A percentile compares a stretch with the other conserved stretches of the same genome.
These are phyloP conservation scores for Moricandia arvensis DNA, from an alignment of 345 rosid genomes.

Conservation along the genomic window DNA sequence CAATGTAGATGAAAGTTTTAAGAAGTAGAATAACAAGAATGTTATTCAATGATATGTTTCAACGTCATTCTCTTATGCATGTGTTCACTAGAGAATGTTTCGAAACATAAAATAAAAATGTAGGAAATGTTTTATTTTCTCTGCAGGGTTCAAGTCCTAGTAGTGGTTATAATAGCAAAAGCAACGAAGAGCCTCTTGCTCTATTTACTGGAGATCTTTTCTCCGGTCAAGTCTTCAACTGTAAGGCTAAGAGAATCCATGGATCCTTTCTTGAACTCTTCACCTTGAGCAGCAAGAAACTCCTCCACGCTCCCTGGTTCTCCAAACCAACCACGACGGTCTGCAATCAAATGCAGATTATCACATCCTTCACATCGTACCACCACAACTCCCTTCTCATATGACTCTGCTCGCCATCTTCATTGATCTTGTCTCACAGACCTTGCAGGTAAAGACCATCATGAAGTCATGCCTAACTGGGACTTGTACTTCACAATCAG, in stretches of 20 bases:
- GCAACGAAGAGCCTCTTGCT: not conserved
- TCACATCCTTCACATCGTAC: slow-evolving; percentile 82
- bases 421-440: slow-evolving; percentile 80
- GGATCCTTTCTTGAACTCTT: slow-evolving; percentile 76
- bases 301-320: slow-evolving; percentile 83
- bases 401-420: slow-evolving; percentile 74
- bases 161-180: not conserved
- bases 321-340: slow-evolving; percentile 87
- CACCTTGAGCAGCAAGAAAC: slow-evolving; percentile 78
- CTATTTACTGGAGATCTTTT: slow-evolving; percentile 39
- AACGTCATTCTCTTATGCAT: no score
- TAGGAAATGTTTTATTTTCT: no score
- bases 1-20: no score
- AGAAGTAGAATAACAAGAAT: no score
- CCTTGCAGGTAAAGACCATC: slow-evolving; percentile 84
- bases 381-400: slow-evolving; percentile 87
- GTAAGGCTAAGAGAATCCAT: slow-evolving; percentile 70
- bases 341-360: slow-evolving; percentile 85
- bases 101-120: no score
- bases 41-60: no score
- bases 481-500: slow-evolving; percentile 46
- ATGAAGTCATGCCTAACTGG: slow-evolving; percentile 80
- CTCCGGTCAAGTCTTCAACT: slow-evolving; percentile 83
- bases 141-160: no score
- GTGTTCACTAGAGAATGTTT: no score